Percentiles rank a stretch among this genome's conserved stretches.
phyloP scores from a whole-genome alignment of 164 flowering plant genomes.

The Macadamia integrifolia region DNA sequence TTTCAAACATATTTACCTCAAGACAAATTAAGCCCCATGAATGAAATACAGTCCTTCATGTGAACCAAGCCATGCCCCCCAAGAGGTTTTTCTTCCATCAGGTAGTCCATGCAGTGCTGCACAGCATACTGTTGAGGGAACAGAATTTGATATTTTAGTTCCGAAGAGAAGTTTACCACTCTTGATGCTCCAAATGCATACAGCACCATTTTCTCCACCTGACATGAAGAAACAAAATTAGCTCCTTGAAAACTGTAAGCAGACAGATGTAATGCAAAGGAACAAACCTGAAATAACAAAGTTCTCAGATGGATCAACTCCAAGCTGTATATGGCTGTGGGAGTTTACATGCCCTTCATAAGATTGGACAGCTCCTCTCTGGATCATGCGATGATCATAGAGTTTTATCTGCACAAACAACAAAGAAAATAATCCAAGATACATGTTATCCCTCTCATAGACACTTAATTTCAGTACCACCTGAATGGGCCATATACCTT shows the following conservation, averaged over 20 bases:
- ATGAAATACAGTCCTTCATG: slow-evolving; percentile 45
- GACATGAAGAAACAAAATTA: slow-evolving; percentile 9
- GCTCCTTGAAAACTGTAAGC: neutral
- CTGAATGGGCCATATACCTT: no score
- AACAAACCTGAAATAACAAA: slow-evolving; percentile 68
- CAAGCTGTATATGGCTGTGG: slow-evolving; percentile 68
- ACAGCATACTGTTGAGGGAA: slow-evolving; percentile 46
- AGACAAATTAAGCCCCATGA: slow-evolving; percentile 24
- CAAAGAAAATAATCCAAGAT: neutral
- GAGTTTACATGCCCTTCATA: slow-evolving; percentile 85
- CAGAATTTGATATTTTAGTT: slow-evolving; percentile 38
- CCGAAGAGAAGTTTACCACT: slow-evolving; percentile 69
- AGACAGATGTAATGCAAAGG: slow-evolving; percentile 2
- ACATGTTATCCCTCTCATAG: neutral
- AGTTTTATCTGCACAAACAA: slow-evolving; percentile 57
- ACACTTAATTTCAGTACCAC: no score
- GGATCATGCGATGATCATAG: slow-evolving; percentile 61
- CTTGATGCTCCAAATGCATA: slow-evolving; percentile 77
- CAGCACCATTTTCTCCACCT: slow-evolving; percentile 84
- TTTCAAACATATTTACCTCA: neutral
- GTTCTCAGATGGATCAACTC: slow-evolving; percentile 75
- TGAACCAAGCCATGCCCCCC: slow-evolving; percentile 76
- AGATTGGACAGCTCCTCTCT: slow-evolving; percentile 63
- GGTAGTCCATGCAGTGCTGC: slow-evolving; percentile 14
- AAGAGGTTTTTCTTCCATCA: slow-evolving; percentile 11